phyloP scores from a whole-genome alignment of 108 stramenopile genomes.

The Mayamaea pseudoterrestris region DNA sequence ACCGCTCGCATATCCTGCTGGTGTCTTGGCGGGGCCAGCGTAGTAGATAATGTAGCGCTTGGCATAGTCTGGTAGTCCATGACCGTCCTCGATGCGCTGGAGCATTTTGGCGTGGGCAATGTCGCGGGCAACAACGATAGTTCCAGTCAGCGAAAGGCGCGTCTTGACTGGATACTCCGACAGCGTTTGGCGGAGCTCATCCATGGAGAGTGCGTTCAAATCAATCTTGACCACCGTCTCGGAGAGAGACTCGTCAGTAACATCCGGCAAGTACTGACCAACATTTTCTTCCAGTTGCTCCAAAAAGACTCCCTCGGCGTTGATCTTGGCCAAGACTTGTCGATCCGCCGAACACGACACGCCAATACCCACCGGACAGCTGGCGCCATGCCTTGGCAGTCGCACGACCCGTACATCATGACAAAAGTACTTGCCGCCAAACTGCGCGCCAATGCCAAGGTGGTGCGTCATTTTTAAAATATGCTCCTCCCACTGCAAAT shows the following conservation, averaged over 20 bases:
- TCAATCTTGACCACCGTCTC: constrained; percentile 74
- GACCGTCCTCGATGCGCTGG: constrained; percentile 79
- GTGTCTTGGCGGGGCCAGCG: constrained; percentile 95
- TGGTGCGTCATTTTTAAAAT: constrained; percentile 83
- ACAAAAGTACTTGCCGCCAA: constrained; percentile 97
- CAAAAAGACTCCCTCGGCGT: constrained; percentile 89
- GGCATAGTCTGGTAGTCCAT: constrained; percentile 91
- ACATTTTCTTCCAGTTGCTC: constrained; percentile 89
- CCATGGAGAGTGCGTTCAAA: constrained; percentile 81
- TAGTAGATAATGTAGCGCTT: constrained; percentile 95
- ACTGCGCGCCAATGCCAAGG: constrained; percentile 92
- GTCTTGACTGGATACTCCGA: constrained; percentile 79
- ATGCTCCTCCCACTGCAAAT: constrained; percentile 80
- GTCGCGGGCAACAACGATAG: constrained; percentile 93
- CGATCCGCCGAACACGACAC: constrained; percentile 95
- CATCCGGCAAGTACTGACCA: constrained; percentile 86
- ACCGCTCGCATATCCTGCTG: constrained; percentile 90
- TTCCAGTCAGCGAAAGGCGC: constrained; percentile 77
- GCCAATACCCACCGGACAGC: constrained; percentile 93
- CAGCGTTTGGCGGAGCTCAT: constrained; percentile 65
- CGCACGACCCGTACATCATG: constrained; percentile 92
- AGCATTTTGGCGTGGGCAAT: constrained; percentile 95
- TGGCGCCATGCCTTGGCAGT: constrained; percentile 92
- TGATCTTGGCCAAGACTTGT: constrained; percentile 90
- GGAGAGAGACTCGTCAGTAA: constrained; percentile 38